Base-by-base conservation (phyloP, 1,139 yeast genomes). In the Trichomonascaceae sp. region DNA sequence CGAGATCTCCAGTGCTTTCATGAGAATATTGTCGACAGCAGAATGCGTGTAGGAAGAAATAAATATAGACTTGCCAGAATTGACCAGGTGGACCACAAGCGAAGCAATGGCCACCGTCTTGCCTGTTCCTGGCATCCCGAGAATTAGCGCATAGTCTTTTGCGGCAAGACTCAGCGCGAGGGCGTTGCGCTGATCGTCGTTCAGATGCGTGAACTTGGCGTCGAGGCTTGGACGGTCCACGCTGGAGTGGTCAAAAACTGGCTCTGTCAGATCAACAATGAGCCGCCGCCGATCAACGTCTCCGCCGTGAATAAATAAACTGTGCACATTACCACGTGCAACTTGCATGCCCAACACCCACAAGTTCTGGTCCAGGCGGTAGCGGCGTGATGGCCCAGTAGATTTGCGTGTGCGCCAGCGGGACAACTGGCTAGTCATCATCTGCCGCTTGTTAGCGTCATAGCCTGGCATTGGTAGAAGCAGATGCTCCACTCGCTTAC, bases 61-160 rank as follows among this genome's bases (percentile, higher is more conserved):
- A 28, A 89, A 60, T 0, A 89, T 78, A 0, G 81, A 64, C 47
- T 80, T 79, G 1, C 73, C 74, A 26, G 66, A 66, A 1, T 56
- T 55, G 0, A 77, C 79, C 25, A 89, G 56, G 27, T 68, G 59
- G 38, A 68, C 64, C 30, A 87, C 77, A 13, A 89, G 53, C 31
- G 77, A 76, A 0, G 93, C 82, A 39, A 89, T 82, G 0, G 87
- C 79, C 0, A 97, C 87, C 0, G 98, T 89, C 51, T 92, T 89
- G 13, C 99, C 99, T 0, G 98, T 89, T 2, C 99, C 99, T 0
- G 98, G 98, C 98, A 92, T 89, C 1, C 99, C 99, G 37, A 87
- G 59, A 23, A 89, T 71, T 43, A 89, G 62, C 2, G 89, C 65
- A 51, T 81, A 89, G 51, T 87, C 94, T 33, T 76, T 57, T 0